These are phyloP conservation scores for Gaillardinia entomophila DNA, from an alignment of 805 yeast genomes.

Conservation along the genomic window DNA sequence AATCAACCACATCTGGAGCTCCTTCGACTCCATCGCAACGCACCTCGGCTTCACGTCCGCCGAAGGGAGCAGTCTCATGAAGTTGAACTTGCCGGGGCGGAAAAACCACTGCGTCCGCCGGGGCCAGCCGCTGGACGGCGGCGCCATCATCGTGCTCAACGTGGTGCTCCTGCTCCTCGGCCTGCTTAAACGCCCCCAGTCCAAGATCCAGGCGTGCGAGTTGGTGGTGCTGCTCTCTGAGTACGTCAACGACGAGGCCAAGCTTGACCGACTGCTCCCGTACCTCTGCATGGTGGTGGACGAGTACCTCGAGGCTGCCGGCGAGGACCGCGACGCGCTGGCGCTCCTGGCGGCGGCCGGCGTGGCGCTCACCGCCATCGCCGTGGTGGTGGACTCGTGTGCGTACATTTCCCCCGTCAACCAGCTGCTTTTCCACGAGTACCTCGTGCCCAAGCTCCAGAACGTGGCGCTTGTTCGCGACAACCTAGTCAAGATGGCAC, in stretches of 20 bases:
- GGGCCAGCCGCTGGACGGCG: constrained; percentile 40
- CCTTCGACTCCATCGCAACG: constrained; percentile 42
- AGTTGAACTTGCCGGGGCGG: constrained; percentile 49
- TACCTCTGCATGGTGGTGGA: constrained; percentile 68
- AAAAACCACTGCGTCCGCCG: too few species aligned
- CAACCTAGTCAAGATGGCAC: constrained; percentile 44
- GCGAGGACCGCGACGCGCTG: constrained; percentile 1
- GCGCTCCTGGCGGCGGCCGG: constrained; percentile 30
- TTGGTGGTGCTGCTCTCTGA: constrained; percentile 72
- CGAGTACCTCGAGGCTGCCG: constrained; percentile 35
- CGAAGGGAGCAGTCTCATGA: constrained; percentile 14
- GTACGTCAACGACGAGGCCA: constrained; percentile 72
- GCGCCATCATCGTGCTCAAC: constrained; percentile 54
- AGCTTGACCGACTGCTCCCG: constrained; percentile 81
- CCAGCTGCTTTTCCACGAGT: constrained; percentile 73
- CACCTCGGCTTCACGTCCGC: not conserved
- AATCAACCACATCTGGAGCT: constrained; percentile 53
- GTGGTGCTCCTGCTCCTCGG: constrained; percentile 55
- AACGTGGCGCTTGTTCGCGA: constrained; percentile 23
- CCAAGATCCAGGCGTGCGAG: constrained; percentile 68
- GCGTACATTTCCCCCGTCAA: constrained; percentile 68
- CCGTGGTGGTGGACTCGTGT: constrained; percentile 63
- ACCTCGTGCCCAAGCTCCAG: constrained; percentile 64
- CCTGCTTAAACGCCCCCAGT: constrained; percentile 53
- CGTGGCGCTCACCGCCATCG: constrained; percentile 55